Percentiles rank a stretch among this genome's conserved stretches.
phyloP scores from a whole-genome alignment of 2,329 filamentous ascomycete genomes.

The Hortaea werneckii region DNA sequence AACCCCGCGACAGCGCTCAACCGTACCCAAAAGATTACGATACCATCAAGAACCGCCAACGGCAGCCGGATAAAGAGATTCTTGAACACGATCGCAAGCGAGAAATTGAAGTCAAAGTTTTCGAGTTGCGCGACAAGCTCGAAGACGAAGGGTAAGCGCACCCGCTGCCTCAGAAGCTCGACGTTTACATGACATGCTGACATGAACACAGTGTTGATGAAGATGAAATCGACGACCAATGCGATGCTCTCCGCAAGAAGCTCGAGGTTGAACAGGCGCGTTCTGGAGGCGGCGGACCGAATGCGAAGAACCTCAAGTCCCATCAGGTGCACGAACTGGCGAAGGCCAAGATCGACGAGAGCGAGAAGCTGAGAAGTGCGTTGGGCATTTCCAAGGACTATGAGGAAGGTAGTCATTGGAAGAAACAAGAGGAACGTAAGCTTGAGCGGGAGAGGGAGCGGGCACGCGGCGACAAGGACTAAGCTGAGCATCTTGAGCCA shows the following conservation, averaged over 20 bases:
- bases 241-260: constrained; percentile 55
- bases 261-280: constrained; percentile 49
- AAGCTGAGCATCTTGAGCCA: too few species aligned
- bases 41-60: constrained; percentile 60
- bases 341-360: constrained; percentile 92
- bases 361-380: constrained; percentile 73
- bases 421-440: constrained; percentile 63
- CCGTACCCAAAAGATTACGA: constrained; percentile 68
- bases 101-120: constrained; percentile 84
- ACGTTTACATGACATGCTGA: neutral
- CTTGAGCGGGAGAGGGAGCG: constrained; percentile 15
- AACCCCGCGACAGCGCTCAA: constrained; percentile 66
- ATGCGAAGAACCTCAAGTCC: constrained; percentile 59
- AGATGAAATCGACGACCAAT: constrained; percentile 77
- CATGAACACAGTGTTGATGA: constrained; percentile 55
- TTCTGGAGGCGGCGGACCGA: constrained; percentile 30
- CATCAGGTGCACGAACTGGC: constrained; percentile 96
- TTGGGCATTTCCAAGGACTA: constrained; percentile 80
- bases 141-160: constrained; percentile 67
- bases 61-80: constrained; percentile 84
- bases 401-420: constrained; percentile 78
- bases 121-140: constrained; percentile 80
- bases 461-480: constrained; percentile 1
- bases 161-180: neutral
- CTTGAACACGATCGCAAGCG: constrained; percentile 89